A percentile compares a stretch with the other conserved stretches of the same genome.
These are phyloP conservation scores for Dujonia santamariae DNA, from an alignment of 1,139 yeast genomes.

Conservation along the genomic window DNA sequence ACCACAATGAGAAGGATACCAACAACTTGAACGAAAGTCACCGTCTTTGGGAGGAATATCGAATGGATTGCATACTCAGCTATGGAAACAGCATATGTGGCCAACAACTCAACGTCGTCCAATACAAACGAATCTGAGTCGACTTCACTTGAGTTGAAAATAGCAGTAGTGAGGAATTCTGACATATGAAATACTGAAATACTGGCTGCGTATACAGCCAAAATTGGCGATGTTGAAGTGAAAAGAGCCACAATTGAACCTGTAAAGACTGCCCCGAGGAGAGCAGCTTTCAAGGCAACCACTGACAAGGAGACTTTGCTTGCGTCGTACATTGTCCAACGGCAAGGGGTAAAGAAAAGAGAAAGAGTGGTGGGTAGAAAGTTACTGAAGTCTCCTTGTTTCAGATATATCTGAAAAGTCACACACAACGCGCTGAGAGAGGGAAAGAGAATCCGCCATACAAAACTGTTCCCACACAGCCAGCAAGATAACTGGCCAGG, in stretches of 20 bases:
- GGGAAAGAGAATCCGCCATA: background rate
- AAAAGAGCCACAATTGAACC: constrained; percentile 10
- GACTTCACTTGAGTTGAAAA: constrained; percentile 63
- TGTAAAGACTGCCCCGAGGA: constrained; percentile 27
- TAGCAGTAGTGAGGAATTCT: constrained; percentile 78
- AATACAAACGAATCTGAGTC: constrained; percentile 75
- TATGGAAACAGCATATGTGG: constrained; percentile 50
- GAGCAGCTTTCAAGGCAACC: constrained; percentile 31
- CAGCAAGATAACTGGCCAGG: background rate
- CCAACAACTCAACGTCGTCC: constrained; percentile 65
- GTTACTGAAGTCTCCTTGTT: background rate
- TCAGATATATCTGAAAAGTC: background rate
- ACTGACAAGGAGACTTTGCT: constrained; percentile 27
- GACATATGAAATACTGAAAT: constrained; percentile 70
- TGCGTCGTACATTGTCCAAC: constrained; percentile 21
- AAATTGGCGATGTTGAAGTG: too few relatives aligned
- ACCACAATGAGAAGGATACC: constrained; percentile 48
- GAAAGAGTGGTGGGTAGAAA: background rate
- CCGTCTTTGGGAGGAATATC: background rate
- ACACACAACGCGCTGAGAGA: background rate
- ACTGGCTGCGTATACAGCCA: constrained; percentile 25
- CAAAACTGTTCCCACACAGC: background rate
- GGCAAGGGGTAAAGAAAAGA: background rate
- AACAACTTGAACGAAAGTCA: background rate
- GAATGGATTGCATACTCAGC: constrained; percentile 19